Conservation (phyloP, 805 yeast species). For the Lipomyces chichibuensis region DNA sequence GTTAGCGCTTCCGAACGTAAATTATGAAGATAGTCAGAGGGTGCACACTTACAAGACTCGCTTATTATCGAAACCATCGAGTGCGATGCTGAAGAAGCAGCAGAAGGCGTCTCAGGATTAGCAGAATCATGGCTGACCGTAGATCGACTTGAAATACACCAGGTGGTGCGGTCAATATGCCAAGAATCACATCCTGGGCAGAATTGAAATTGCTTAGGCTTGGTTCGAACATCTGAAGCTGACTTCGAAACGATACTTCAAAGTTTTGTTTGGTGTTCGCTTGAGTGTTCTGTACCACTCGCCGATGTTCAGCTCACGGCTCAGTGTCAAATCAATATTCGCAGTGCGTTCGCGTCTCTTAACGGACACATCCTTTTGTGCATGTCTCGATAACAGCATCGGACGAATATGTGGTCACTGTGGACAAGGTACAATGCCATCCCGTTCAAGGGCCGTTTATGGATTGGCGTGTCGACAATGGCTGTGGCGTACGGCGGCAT, state of each 20-base stretch:
- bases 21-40: neutral
- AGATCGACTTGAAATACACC: neutral
- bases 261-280: too few species aligned
- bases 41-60: neutral
- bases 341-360: too few species aligned
- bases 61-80: neutral
- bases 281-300: too few species aligned
- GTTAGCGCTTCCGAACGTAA: neutral
- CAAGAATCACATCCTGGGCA: neutral
- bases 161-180: neutral
- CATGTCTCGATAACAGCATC: neutral
- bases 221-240: too few species aligned
- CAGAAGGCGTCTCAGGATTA: neutral
- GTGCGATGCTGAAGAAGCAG: neutral
- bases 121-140: neutral
- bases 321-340: too few species aligned
- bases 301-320: too few species aligned
- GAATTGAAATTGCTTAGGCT: too few species aligned
- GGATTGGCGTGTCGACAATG: slow-evolving; percentile 38
- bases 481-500: slow-evolving; percentile 43
- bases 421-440: slow-evolving; percentile 33
- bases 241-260: too few species aligned
- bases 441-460: slow-evolving; percentile 34
- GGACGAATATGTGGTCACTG: slow-evolving; percentile 27
- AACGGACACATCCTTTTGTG: neutral